Evolutionary conservation across 352 stramenopile genomes (phyloP).

Genomic region (Phytophthora cryptogea): DNA sequence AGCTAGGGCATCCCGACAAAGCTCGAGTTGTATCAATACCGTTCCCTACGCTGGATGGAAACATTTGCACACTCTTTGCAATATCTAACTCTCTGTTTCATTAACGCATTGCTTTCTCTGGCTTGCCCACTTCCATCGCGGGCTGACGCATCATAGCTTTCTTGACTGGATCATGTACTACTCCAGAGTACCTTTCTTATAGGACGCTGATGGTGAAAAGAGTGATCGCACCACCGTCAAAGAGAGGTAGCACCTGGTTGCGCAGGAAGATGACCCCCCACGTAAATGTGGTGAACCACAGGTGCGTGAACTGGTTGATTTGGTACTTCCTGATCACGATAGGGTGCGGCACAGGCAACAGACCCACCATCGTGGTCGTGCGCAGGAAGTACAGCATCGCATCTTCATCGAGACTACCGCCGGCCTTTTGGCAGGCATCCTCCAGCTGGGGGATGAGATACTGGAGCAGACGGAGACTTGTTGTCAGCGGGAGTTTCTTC

Average conservation of each 20-base stretch:
- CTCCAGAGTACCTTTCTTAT: conserved; percentile 36
- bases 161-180: background rate
- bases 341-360: conserved; percentile 95
- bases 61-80: conserved; percentile 13
- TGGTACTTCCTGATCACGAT: conserved; percentile 99
- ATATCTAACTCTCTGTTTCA: conserved; percentile 36
- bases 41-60: conserved; percentile 17
- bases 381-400: conserved; percentile 97
- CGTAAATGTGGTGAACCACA: conserved; percentile 99
- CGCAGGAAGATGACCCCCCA: conserved; percentile 99
- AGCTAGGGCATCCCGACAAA: conserved; percentile 13
- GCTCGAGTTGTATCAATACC: conserved; percentile 33
- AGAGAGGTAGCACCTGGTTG: conserved; percentile 96
- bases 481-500: conserved; percentile 94
- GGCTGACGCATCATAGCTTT: conserved; percentile 8
- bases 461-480: conserved; percentile 93
- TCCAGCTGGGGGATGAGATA: conserved; percentile 93
- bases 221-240: conserved; percentile 96
- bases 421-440: conserved; percentile 72
- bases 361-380: conserved; percentile 98
- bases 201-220: conserved; percentile 94
- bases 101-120: conserved; percentile 27
- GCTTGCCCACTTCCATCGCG: conserved; percentile 23
- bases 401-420: conserved; percentile 93
- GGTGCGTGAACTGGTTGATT: conserved; percentile 97